Evolutionary conservation across 208 protist genomes (phyloP).

Genomic region (Naegleria lovaniensis): DNA sequence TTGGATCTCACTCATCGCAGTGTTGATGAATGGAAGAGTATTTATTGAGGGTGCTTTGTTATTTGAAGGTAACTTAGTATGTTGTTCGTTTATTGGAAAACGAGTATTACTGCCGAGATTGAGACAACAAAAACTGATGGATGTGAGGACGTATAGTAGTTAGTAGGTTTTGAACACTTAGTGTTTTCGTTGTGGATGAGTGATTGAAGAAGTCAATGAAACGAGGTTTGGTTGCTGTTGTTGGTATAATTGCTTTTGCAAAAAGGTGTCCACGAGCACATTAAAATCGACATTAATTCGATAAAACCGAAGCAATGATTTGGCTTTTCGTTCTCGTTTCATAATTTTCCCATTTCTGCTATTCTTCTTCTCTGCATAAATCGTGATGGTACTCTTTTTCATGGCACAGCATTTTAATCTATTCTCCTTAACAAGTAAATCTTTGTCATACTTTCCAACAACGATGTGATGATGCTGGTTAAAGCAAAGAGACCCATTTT

Average conservation of each 20-base stretch:
- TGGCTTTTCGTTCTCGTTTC: neutral
- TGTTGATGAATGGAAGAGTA: too few relatives aligned
- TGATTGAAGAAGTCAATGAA: too few relatives aligned
- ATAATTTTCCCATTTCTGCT: neutral
- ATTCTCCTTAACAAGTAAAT: neutral
- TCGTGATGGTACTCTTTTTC: neutral
- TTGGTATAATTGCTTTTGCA: neutral
- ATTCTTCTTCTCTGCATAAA: neutral
- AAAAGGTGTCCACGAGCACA: neutral
- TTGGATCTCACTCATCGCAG: too few relatives aligned
- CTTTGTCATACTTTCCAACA: neutral
- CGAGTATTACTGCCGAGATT: too few relatives aligned
- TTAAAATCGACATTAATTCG: conserved; percentile 1
- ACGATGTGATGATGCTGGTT: neutral
- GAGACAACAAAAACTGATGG: too few relatives aligned
- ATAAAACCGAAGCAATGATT: neutral
- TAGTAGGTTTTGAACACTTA: too few relatives aligned
- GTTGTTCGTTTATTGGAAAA: too few relatives aligned
- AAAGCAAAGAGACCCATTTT: neutral
- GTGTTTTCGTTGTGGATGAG: too few relatives aligned
- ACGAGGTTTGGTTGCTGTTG: neutral
- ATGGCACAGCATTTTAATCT: neutral
- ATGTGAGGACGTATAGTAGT: too few relatives aligned
- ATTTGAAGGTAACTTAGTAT: too few relatives aligned
- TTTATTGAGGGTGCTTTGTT: too few relatives aligned